A percentile compares a stretch with the other conserved stretches of the same genome.
Conservation (phyloP, 495 filamentous ascomycete genomes). For the Extremus antarcticus region DNA sequence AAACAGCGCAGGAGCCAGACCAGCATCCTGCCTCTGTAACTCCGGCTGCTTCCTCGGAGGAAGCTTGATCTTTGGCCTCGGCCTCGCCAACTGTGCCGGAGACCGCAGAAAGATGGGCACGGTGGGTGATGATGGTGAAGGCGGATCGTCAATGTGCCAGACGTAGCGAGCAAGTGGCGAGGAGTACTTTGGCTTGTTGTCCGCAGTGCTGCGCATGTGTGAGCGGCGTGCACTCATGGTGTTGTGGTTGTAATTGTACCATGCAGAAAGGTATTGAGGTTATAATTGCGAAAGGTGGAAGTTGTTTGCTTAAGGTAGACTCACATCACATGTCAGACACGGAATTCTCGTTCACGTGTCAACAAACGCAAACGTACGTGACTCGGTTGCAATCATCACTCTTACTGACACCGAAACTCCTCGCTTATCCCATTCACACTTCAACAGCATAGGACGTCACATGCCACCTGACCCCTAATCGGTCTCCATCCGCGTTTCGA, state of each 20-base stretch:
- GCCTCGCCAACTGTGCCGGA: neutral
- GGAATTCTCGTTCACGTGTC: too few species aligned
- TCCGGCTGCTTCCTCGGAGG: neutral
- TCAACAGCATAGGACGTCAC: neutral
- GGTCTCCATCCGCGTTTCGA: slow-evolving; percentile 44
- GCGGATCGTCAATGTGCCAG: neutral
- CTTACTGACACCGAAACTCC: neutral
- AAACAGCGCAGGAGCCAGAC: neutral
- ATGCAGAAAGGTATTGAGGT: too few species aligned
- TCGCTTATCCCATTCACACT: neutral
- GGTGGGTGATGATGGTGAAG: neutral
- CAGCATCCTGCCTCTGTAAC: neutral
- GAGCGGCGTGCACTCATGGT: neutral
- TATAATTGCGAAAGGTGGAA: too few species aligned
- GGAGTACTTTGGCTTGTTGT: neutral
- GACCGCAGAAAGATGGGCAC: neutral
- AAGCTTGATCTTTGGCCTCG: neutral
- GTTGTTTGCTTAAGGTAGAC: too few species aligned
- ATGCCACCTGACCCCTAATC: slow-evolving; percentile 1
- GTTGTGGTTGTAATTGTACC: too few species aligned
- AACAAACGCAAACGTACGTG: too few species aligned
- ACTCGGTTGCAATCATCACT: neutral
- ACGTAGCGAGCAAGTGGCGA: neutral
- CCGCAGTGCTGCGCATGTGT: neutral
- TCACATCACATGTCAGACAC: too few species aligned